phyloP scores from a whole-genome alignment of 345 rosid genomes.

The Trapa bicornis region DNA sequence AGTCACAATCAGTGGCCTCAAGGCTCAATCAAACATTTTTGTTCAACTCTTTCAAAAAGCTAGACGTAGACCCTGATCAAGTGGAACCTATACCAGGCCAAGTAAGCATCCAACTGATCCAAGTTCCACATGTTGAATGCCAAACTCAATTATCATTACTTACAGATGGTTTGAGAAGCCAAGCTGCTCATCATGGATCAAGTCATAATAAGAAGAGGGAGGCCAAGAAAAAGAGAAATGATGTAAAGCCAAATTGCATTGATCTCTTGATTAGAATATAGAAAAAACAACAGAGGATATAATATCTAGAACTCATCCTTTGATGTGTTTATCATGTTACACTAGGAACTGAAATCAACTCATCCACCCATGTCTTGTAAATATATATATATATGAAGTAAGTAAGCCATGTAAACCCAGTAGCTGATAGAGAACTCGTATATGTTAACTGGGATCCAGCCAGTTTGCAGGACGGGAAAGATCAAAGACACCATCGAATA shows the following conservation, averaged over 20 bases:
- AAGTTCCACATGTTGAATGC: not conserved
- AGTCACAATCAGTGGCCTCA: too few relatives aligned
- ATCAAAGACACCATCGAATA: not conserved
- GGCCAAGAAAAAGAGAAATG: too few relatives aligned
- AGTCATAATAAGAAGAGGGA: not conserved
- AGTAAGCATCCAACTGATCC: not conserved
- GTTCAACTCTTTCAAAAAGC: too few relatives aligned
- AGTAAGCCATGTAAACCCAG: not conserved
- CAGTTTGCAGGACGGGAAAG: not conserved
- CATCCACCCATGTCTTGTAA: too few relatives aligned
- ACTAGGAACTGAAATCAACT: not conserved
- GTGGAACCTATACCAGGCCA: too few relatives aligned
- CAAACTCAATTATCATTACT: not conserved
- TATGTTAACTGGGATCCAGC: not conserved
- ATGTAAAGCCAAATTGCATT: too few relatives aligned
- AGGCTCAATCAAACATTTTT: too few relatives aligned
- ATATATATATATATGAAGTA: not conserved
- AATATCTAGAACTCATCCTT: not conserved
- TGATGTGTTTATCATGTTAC: not conserved
- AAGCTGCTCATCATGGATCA: not conserved
- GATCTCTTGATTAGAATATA: too few relatives aligned
- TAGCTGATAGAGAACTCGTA: not conserved
- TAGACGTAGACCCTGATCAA: too few relatives aligned
- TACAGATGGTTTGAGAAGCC: too few relatives aligned
- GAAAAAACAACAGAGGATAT: too few relatives aligned